Evolutionary conservation across 2,329 filamentous ascomycete species (phyloP).

Genomic region (Venturia aucupariae): DNA sequence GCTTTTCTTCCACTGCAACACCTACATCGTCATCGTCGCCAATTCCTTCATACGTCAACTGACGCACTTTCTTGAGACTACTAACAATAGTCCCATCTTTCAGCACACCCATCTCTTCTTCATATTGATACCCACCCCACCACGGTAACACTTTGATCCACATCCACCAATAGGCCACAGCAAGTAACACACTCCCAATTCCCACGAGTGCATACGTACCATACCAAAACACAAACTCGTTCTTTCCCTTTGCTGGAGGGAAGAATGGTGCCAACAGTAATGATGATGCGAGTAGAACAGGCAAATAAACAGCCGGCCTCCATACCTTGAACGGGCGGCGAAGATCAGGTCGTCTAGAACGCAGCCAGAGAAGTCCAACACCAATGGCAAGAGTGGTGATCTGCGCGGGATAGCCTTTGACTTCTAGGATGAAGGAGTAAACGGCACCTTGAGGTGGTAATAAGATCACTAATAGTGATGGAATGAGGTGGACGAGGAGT

Average conservation of each 20-base stretch:
- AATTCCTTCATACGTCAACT: not conserved
- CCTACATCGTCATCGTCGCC: not conserved
- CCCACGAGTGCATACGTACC: conserved; percentile 46
- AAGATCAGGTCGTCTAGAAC: conserved; percentile 50
- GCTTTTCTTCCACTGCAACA: not conserved
- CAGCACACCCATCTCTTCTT: conserved; percentile 51
- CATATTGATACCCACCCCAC: conserved; percentile 50
- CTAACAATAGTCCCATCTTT: conserved; percentile 60
- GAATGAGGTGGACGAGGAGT: conserved; percentile 59
- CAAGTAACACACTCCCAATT: conserved; percentile 46
- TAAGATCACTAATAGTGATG: conserved; percentile 56
- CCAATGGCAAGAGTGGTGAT: conserved; percentile 50
- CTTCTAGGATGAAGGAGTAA: conserved; percentile 64
- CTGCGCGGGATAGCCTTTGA: conserved; percentile 59
- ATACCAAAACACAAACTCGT: conserved; percentile 40
- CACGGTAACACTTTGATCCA: conserved; percentile 54
- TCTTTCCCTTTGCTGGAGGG: conserved; percentile 41
- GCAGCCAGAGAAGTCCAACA: conserved; percentile 51
- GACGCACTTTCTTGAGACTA: conserved; percentile 34
- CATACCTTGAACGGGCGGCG: conserved; percentile 46
- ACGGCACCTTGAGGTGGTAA: conserved; percentile 56
- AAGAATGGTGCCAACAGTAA: conserved; percentile 49
- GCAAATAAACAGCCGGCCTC: conserved; percentile 12
- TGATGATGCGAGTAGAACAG: conserved; percentile 5
- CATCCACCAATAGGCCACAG: conserved; percentile 57